phyloP scores from a whole-genome alignment of 1,284 basidiomycete species.

The Marasmius fiardii region DNA sequence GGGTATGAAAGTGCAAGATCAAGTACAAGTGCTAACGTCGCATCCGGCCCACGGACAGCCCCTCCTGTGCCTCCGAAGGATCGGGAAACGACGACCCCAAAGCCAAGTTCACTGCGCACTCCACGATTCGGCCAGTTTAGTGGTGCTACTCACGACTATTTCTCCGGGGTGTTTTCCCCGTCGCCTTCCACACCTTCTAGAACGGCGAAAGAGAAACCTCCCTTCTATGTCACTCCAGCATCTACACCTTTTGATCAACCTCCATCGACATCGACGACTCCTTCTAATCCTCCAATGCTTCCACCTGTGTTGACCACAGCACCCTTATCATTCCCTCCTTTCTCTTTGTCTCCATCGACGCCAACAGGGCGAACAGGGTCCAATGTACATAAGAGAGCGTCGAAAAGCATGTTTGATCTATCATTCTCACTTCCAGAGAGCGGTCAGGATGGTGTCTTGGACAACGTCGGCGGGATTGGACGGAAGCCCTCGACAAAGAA shows the following conservation, averaged over 20 bases:
- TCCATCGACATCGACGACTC: slow-evolving; percentile 5
- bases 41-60: too few relatives aligned
- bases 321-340: not conserved
- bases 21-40: slow-evolving; percentile 8
- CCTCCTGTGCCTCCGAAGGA: not conserved
- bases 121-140: slow-evolving; percentile 6
- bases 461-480: not conserved
- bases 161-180: not conserved
- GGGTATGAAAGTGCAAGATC: slow-evolving; percentile 3
- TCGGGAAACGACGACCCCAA: not conserved
- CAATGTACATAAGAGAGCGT: slow-evolving; percentile 56
- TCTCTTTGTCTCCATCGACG: not conserved
- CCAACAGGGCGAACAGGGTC: slow-evolving; percentile 8
- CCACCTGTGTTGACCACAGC: not conserved
- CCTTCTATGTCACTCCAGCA: not conserved
- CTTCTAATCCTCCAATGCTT: not conserved
- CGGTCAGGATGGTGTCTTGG: slow-evolving; percentile 26
- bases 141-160: slow-evolving; percentile 1
- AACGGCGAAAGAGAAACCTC: not conserved
- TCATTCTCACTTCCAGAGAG: slow-evolving; percentile 18
- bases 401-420: slow-evolving; percentile 47
- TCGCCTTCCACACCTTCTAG: not conserved
- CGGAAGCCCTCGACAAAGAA: not conserved
- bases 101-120: slow-evolving; percentile 14
- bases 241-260: not conserved